These are phyloP conservation scores for Dacryopinax primogenitus DNA, from an alignment of 768 basidiomycete genomes.

Conservation along the genomic window DNA sequence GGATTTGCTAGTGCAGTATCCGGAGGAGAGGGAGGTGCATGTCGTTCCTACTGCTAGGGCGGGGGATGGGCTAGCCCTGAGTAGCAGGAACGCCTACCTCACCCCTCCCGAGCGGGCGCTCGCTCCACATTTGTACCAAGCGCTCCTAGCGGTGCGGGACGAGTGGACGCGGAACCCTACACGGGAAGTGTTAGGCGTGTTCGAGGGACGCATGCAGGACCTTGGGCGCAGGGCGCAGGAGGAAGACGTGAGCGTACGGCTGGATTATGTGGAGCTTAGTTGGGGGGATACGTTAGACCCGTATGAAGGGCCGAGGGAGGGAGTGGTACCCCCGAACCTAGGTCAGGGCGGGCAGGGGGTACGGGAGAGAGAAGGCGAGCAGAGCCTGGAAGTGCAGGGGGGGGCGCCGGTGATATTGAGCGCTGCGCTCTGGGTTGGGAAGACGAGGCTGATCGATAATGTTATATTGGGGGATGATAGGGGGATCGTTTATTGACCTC, in stretches of 20 bases:
- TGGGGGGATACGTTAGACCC: constrained; percentile 62
- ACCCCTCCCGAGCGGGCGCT: constrained; percentile 45
- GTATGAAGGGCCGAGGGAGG: too few species aligned
- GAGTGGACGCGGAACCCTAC: constrained; percentile 43
- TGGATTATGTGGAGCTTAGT: constrained; percentile 87
- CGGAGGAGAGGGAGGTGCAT: constrained; percentile 56
- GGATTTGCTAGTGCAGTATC: constrained; percentile 73
- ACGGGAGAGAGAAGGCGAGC: constrained; percentile 27
- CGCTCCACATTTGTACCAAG: constrained; percentile 57
- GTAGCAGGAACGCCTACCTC: constrained; percentile 82
- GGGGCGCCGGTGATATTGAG: constrained; percentile 50
- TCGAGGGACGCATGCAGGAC: constrained; percentile 13
- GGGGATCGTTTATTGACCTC: constrained; percentile 14
- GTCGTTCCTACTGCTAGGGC: constrained; percentile 74
- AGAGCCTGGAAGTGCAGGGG: constrained; percentile 21
- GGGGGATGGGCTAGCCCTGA: constrained; percentile 61
- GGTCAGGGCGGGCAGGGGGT: too few species aligned
- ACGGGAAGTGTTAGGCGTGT: constrained; percentile 28
- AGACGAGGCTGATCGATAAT: constrained; percentile 88
- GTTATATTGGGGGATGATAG: constrained; percentile 48
- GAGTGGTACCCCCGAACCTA: too few species aligned
- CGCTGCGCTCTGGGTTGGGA: constrained; percentile 74
- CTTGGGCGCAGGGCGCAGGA: constrained; percentile 16
- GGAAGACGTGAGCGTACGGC: constrained; percentile 39
- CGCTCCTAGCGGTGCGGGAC: constrained; percentile 44